These are phyloP conservation scores for Leishmania aethiopica DNA, from an alignment of 208 protist genomes.

Conservation along the genomic window DNA sequence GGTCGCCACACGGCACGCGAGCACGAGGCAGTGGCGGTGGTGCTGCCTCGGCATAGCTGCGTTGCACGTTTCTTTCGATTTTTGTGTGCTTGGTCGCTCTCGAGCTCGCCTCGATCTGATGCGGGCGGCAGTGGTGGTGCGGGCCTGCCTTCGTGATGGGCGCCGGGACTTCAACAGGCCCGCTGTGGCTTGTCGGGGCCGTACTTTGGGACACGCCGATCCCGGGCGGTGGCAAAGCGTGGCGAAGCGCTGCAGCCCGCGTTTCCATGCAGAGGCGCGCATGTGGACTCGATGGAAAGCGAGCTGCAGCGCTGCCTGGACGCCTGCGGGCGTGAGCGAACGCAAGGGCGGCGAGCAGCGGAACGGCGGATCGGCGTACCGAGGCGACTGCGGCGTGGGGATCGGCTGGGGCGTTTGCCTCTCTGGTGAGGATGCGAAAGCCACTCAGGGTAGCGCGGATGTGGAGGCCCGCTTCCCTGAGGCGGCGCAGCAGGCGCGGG, in stretches of 20 bases:
- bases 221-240: background rate
- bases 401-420: background rate
- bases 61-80: background rate
- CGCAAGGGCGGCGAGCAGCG: background rate
- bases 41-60: background rate
- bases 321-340: background rate
- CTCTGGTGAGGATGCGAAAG: background rate
- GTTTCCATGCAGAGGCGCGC: background rate
- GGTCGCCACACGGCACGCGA: background rate
- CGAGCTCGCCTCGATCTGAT: background rate
- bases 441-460: background rate
- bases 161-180: background rate
- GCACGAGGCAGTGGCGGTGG: background rate
- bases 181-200: slow-evolving; percentile 10
- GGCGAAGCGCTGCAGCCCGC: background rate
- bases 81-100: background rate
- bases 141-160: background rate
- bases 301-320: too few relatives aligned
- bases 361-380: background rate
- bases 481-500: too few relatives aligned
- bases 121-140: too few relatives aligned
- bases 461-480: too few relatives aligned
- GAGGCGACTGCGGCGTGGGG: background rate
- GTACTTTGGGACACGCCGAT: slow-evolving; percentile 1
- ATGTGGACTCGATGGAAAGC: too few relatives aligned